Base-by-base conservation (phyloP, 2,329 filamentous ascomycete species). In the Aaosphaeria arxii region DNA sequence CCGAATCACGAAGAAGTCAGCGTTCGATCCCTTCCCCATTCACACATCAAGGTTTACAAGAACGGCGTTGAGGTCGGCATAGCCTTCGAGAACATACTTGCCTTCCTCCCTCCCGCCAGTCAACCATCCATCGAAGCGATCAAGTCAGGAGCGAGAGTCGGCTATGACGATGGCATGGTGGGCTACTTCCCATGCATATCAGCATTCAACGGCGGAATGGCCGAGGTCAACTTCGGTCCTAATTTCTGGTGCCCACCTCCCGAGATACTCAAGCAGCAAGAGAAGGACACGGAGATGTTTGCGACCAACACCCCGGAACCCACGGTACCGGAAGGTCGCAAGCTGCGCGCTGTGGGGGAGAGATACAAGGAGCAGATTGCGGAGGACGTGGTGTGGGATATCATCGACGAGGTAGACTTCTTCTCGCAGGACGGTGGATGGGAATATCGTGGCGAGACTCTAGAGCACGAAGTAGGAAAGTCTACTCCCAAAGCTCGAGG, bases 131-230 rank as follows among this genome's bases (percentile, higher is more conserved):
- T 80, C 5, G 84, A 88, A 54, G 80, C 87, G 39, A 75, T 82
- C 9, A 84, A 88, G 51, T 78, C 87, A 38, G 89, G 88, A 9
- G 90, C 89, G 13, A 79, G 94, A 43, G 88, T 94, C 52, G 90
- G 90, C 30, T 84, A 95, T 52, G 94, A 99, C 64, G 94, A 99
- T 63, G 94, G 92, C 33, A 88, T 94, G 79, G 81, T 96, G 1
- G 95, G 94, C 7, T 99, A 99, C 73, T 96, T 95, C 64, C 94
- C 94, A 1, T 89, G 91, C 24, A 84, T 99, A 17, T 94, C 91
- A 59, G 88, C 94, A 24, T 97, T 96, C 73, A 85, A 88, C 40
- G 92, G 91, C 45, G 94, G 92, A 28, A 88, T 91, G 1, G 91
- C 88, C 11, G 89, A 97, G 69, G 86, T 92, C 60, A 96, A 96